These are phyloP conservation scores for Lipomyces starkeyi DNA, from an alignment of 805 yeast species.

Conservation along the genomic window DNA sequence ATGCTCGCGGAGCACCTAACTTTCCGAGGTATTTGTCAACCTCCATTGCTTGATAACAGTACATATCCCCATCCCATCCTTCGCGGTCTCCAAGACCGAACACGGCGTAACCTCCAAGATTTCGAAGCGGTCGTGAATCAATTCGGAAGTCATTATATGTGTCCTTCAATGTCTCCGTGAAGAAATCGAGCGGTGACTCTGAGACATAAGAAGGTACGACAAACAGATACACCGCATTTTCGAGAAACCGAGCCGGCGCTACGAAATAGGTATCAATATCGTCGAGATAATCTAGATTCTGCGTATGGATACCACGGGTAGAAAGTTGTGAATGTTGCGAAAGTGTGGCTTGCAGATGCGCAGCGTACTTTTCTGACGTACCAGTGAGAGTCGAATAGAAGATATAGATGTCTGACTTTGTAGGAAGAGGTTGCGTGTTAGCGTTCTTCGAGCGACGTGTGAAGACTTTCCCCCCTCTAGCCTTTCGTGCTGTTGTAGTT, in stretches of 20 bases:
- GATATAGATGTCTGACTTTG: conserved; percentile 46
- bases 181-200: conserved; percentile 89
- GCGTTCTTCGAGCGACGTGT: conserved; percentile 16
- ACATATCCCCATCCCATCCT: conserved; percentile 75
- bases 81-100: conserved; percentile 88
- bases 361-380: conserved; percentile 73
- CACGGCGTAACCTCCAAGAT: conserved; percentile 79
- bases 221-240: conserved; percentile 60
- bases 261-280: conserved; percentile 85
- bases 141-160: conserved; percentile 84
- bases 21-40: conserved; percentile 79
- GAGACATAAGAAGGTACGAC: conserved; percentile 91
- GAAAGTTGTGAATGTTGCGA: conserved; percentile 39
- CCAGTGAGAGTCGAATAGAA: conserved; percentile 90
- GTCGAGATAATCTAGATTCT: conserved; percentile 77
- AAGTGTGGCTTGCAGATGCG: conserved; percentile 51
- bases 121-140: conserved; percentile 76
- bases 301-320: conserved; percentile 52
- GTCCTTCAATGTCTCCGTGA: conserved; percentile 78
- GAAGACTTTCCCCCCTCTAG: conserved; percentile 25
- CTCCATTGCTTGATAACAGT: conserved; percentile 81
- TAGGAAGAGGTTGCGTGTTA: conserved; percentile 1
- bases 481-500: conserved; percentile 5
- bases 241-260: conserved; percentile 53
- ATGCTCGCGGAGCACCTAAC: conserved; percentile 83